These are phyloP conservation scores for Dioscorea dumetorum DNA, from an alignment of 106 monocot species.

Conservation along the genomic window DNA sequence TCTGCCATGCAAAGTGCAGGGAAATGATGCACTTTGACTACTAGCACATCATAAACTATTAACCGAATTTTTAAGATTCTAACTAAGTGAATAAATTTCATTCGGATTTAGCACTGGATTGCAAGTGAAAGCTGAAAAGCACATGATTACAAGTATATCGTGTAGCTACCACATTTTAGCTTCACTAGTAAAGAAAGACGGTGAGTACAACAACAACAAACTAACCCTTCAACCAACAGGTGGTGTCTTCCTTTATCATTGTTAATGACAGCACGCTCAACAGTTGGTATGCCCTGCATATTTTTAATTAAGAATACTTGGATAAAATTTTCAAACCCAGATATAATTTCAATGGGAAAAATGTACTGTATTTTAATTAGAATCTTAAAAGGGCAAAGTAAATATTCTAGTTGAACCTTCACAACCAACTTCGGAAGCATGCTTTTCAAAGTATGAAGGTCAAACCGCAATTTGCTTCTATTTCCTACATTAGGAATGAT, in stretches of 20 bases:
- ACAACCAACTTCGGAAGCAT: constrained; percentile 84
- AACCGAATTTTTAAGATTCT: no score
- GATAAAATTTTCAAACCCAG: background rate
- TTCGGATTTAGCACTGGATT: no score
- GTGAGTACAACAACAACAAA: constrained; percentile 2
- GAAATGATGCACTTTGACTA: no score
- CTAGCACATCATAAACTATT: no score
- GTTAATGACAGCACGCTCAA: constrained; percentile 66
- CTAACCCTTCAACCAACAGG: constrained; percentile 89
- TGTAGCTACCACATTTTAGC: no score
- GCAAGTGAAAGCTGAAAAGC: no score
- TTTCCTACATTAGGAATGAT: constrained; percentile 45
- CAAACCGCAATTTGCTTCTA: constrained; percentile 40
- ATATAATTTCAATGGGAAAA: background rate
- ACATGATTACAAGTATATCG: no score
- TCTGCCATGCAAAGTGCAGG: no score
- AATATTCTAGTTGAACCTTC: constrained; percentile 41
- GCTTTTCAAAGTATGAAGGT: constrained; percentile 39
- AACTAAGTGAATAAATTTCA: no score
- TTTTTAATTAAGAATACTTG: background rate
- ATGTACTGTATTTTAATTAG: no score
- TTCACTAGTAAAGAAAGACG: no score
- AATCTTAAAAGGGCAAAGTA: background rate
- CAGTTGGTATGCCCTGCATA: constrained; percentile 74
- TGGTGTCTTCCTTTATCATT: constrained; percentile 34